Percentiles rank a stretch among this genome's conserved stretches.
Conservation (phyloP, 306 rosid genomes). For the Prunus fruticosa region DNA sequence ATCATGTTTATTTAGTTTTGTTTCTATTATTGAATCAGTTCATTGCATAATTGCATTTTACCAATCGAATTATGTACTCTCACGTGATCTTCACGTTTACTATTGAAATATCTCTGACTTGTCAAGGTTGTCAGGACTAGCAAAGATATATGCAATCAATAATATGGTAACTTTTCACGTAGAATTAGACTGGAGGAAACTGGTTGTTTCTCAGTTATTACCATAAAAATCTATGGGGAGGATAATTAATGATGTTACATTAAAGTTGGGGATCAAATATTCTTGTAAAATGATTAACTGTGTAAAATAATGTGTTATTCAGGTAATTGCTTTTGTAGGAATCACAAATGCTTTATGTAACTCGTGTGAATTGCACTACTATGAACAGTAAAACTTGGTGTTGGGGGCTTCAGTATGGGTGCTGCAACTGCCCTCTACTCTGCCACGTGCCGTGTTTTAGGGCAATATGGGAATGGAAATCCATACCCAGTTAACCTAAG, state of each 20-base stretch:
- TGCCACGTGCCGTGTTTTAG: slow-evolving; percentile 64
- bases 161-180: neutral
- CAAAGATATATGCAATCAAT: neutral
- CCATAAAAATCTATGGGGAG: neutral
- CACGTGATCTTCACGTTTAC: neutral
- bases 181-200: neutral
- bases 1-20: neutral
- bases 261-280: neutral
- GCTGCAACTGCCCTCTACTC: slow-evolving; percentile 96
- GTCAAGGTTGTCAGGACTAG: neutral
- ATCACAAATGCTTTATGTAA: slow-evolving; percentile 1
- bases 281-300: neutral
- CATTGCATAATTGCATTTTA: neutral
- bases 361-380: slow-evolving; percentile 7
- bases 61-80: neutral
- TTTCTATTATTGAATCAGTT: neutral
- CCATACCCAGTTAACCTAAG: slow-evolving; percentile 68
- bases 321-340: neutral
- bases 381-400: slow-evolving; percentile 77
- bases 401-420: slow-evolving; percentile 97
- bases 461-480: slow-evolving; percentile 82
- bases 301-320: neutral
- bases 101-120: neutral
- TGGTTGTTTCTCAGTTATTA: neutral
- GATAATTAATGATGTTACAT: neutral